Evolutionary conservation across 495 filamentous ascomycete species (phyloP).

Genomic region (Lindgomyces ingoldianus): DNA sequence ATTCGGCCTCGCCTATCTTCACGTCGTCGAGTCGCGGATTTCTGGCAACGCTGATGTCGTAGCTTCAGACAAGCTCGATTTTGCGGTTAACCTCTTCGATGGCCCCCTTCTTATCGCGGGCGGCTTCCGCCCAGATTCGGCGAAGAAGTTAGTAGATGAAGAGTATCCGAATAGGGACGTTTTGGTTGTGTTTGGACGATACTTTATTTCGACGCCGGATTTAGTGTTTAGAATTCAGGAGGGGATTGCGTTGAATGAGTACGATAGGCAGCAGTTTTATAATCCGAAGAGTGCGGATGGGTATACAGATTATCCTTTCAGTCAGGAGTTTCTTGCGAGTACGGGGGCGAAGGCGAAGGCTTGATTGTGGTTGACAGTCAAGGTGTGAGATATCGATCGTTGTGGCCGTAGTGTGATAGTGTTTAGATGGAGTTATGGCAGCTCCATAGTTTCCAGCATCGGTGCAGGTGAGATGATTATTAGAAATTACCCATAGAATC

Average conservation of each 20-base stretch:
- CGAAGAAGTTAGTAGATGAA: conserved; percentile 55
- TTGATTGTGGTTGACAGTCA: no score
- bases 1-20: conserved; percentile 65
- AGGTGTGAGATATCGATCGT: no score
- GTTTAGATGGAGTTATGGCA: no score
- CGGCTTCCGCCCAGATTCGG: conserved; percentile 53
- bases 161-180: conserved; percentile 56
- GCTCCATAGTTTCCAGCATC: no score
- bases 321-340: conserved; percentile 51
- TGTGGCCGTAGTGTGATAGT: no score
- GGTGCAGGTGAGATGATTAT: no score
- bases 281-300: conserved; percentile 52
- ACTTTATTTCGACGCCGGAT: conserved; percentile 72
- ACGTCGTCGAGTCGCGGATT: conserved; percentile 61
- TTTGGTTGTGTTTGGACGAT: conserved; percentile 58
- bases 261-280: conserved; percentile 65
- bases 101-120: conserved; percentile 65
- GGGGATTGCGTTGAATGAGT: conserved; percentile 56
- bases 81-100: conserved; percentile 53
- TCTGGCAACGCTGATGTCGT: conserved; percentile 51
- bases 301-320: conserved; percentile 67
- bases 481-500: no score
- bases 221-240: conserved; percentile 63
- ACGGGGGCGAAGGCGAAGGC: no score
- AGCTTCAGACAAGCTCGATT: conserved; percentile 53